Evolutionary conservation across 441 rosid species (phyloP), one percentile per base, ranked within the genome.

Genomic region (Erodium texanum): DNA sequence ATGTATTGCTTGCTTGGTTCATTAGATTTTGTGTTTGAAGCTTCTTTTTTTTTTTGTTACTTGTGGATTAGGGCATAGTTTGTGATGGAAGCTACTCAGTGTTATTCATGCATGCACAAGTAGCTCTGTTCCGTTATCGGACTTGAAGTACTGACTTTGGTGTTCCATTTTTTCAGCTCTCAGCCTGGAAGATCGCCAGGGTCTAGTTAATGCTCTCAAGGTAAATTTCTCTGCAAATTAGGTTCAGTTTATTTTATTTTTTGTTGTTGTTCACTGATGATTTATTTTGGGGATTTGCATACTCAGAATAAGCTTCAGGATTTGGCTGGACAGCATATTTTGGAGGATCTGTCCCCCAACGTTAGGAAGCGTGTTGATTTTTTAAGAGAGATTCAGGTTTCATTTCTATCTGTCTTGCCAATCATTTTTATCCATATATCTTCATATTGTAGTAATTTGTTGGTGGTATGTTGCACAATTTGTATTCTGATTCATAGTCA

Each of bases 341-440:
- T 92, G 19, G 96, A 88, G 76, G 82, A 72, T 64, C 74, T 92
- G 65, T 12, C 80, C 2, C 89, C 93, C 0, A 16, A 9, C 10
- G 86, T 87, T 69, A 82, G 83, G 82, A 83, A 85, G 82, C 97
- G 95, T 59, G 97, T 91, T 0, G 95, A 91, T 68, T 80, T 73
- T 74, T 92, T 93, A n/a, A 82, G 87, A 71, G 96, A 84, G 82
- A 86, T 89, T 52, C 96, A 93, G 89, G 98, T 64, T 65, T 54
- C 20, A 70, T 12, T 69, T 52, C 69, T 24, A 0, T 3, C 15
- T 5, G 12, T 8, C 15, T 11, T 72, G 9, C 9, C 61, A 16
- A 16, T 18, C 61, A 16, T n/a, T 54, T 54, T 54, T 15, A 48
- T 9, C 6, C n/a, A 15, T 16, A 16, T 16, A 54, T 18, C 22